Evolutionary conservation across 441 rosid species (phyloP), one percentile per base, ranked within the genome.

Genomic region (Eruca vesicaria): DNA sequence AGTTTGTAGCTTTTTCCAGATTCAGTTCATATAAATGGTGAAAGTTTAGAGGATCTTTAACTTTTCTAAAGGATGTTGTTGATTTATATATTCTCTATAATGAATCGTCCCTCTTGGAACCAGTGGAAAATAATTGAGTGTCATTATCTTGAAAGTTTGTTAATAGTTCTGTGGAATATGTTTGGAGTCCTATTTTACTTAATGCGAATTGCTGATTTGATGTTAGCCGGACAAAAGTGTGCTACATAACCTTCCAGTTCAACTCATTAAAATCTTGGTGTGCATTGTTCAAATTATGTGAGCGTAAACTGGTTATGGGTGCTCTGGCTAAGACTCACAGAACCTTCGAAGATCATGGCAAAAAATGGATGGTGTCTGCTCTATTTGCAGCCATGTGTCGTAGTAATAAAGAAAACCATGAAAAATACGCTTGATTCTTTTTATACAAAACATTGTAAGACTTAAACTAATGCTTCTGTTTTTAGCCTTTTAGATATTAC

Each of bases 261-360:
- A 60, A 32, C 59, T 36, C n/a, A 35, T 12, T 21, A 11, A 4
- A 23, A 21, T 48, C 65, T 9, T 9, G 21, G 21, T 11, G 6
- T 69, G 21, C 31, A 36, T 75, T 75, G 4, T 4, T 9, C 33
- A 48, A 12, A 12, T 41, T 16, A 20, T 53, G 10, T 50, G 55
- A 70, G 66, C 18, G 41, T 35, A 9, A 35, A 35, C 66, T 71
- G 0, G n/a, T 59, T 59, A 18, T 50, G 28, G 55, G 63, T 65
- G 65, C 26, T 76, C 12, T n/a, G 36, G 33, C 2, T 71, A 71
- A 75, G 76, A 57, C 68, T 65, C 63, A 9, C 53, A 26, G 19
- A 58, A 45, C 50, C 68, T n/a, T 43, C 14, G 73, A 72, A 78
- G 81, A 67, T 72, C 69, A 67, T 72, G 77, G 23, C 59, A 78